These are phyloP conservation scores for Cryptococcus sp. DNA, from an alignment of 1,284 basidiomycete species.

Conservation along the genomic window DNA sequence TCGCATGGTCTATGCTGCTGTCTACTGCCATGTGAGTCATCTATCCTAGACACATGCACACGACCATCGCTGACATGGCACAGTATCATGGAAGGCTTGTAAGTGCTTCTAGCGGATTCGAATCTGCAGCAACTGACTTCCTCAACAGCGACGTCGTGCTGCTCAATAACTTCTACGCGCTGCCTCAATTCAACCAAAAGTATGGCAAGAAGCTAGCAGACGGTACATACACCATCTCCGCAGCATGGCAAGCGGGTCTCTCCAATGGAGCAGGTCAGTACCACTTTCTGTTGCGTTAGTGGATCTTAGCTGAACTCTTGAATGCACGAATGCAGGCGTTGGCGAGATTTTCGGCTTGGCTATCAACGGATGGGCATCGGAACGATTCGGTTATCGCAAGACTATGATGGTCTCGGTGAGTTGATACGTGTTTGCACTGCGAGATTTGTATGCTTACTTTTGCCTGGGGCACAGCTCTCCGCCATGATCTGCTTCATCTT, in stretches of 20 bases:
- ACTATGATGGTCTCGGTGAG: constrained; percentile 35
- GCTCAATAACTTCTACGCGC: constrained; percentile 34
- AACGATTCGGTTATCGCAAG: constrained; percentile 51
- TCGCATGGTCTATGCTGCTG: constrained; percentile 50
- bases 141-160: constrained; percentile 10
- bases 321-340: constrained; percentile 14
- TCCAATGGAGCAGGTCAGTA: constrained; percentile 22
- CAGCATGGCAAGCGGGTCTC: constrained; percentile 52
- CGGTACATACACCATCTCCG: constrained; percentile 53
- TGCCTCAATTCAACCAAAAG: constrained; percentile 45
- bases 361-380: constrained; percentile 44
- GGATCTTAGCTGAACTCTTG: no score
- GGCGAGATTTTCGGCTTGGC: constrained; percentile 47
- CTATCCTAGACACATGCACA: background rate
- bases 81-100: constrained; percentile 51
- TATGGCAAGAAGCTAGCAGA: constrained; percentile 40
- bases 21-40: constrained; percentile 22
- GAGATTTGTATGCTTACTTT: background rate
- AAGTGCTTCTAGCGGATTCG: background rate
- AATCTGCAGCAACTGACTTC: background rate
- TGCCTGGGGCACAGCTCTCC: background rate
- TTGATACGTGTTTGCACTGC: background rate
- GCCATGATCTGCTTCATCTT: constrained; percentile 34
- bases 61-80: constrained; percentile 21
- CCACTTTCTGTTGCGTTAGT: no score